Evolutionary conservation across 192 early-diverging fungal genomes (phyloP).

Genomic region (Coemansia sp.): DNA sequence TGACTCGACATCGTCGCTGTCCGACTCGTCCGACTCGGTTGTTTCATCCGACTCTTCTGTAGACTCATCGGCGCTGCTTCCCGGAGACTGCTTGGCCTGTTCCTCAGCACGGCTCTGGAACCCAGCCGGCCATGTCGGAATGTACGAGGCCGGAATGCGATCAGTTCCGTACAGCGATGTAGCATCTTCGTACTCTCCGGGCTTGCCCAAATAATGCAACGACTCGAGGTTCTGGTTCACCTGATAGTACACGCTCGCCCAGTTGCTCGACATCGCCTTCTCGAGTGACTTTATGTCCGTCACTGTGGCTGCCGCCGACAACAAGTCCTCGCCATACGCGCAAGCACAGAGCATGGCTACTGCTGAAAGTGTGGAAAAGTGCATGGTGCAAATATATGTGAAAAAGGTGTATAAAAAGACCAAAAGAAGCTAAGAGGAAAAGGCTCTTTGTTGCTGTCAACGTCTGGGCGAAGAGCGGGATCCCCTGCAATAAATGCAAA

Average conservation of each 20-base stretch:
- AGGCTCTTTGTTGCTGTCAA: too few relatives aligned
- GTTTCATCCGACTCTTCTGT: not conserved
- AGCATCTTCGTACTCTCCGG: slow-evolving; percentile 19
- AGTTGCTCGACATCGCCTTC: slow-evolving; percentile 11
- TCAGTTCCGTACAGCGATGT: slow-evolving; percentile 42
- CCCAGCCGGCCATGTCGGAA: slow-evolving; percentile 21
- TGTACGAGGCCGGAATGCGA: slow-evolving; percentile 22
- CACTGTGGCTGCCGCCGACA: slow-evolving; percentile 16
- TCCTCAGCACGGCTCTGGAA: slow-evolving; percentile 19
- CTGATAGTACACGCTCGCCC: slow-evolving; percentile 39
- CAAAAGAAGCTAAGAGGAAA: not conserved
- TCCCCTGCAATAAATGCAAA: too few relatives aligned
- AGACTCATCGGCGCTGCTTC: not conserved
- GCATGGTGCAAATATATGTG: slow-evolving; percentile 2
- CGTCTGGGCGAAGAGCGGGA: too few relatives aligned
- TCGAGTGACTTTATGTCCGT: slow-evolving; percentile 27
- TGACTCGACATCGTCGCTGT: too few relatives aligned
- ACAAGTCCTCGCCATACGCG: slow-evolving; percentile 9
- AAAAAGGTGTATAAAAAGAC: not conserved
- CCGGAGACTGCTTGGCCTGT: not conserved
- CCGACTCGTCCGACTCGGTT: not conserved
- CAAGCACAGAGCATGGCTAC: not conserved
- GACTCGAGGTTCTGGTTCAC: slow-evolving; percentile 33
- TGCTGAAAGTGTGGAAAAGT: not conserved
- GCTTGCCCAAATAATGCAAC: slow-evolving; percentile 1